Evolutionary conservation across 73 alveolate species (phyloP), one percentile per base, ranked within the genome.

Genomic region (Loxodes magnus): DNA sequence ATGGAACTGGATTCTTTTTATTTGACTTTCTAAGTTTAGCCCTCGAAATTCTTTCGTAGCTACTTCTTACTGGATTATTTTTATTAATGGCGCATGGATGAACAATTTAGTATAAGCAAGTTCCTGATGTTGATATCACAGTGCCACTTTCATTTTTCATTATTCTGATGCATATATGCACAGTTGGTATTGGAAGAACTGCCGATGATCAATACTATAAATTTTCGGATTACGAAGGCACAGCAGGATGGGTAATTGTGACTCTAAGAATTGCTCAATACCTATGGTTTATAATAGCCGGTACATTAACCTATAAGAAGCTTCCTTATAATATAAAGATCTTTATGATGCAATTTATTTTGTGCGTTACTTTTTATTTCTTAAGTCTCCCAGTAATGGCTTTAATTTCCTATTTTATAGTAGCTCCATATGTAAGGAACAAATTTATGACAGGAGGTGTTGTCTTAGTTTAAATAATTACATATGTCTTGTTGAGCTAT

Each of bases 91-190:
- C 59, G 2, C 22, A 10, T 46, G 59, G 59, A 12, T 46, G 59
- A 41, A 46, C 59, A 5, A 12, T 46, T 25, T 25, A 46, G 26
- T 2, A 0, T 5, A 46, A 25, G 27, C 43, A 24, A 0, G 22
- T 46, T 25, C 59, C 59, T 21, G 59, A 46, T 21, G 59, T 41
- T 21, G 59, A 46, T 46, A 19, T 46, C n/a, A 25, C 22, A n/a
- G 27, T 46, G n/a, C 59, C 59, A 0, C 14, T 46, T 0, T 9
- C 36, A 22, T 9, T 46, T 0, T 5, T 46, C 10, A 19, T 46
- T 2, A 23, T 46, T 12, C 10, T 24, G 2, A 9, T 46, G 5
- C 22, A 46, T 24, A 2, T 46, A 17, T n/a, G 22, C 5, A 25
- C 27, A 1, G 59, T 46, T 10, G 59, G 35, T 1, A 1, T 46